Base-by-base conservation (phyloP, 83 land plant species). In the Diphasiastrum complanatum region DNA sequence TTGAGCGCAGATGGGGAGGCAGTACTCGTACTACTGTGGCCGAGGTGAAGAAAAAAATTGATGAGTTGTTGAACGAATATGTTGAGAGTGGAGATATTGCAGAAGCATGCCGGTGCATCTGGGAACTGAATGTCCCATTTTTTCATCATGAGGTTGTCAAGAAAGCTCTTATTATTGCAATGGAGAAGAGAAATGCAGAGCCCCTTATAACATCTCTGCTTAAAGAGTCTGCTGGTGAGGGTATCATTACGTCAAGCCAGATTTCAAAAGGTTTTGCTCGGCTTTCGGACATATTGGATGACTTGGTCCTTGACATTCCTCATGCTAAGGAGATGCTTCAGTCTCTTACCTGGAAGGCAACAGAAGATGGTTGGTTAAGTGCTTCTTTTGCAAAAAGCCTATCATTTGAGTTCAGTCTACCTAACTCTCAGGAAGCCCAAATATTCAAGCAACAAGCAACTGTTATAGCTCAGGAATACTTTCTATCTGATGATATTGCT, bases 131-230 rank as follows among this genome's bases (percentile, higher is more conserved):
- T 12, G 91, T 93, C 40, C 64, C 96, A n/a, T 93, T 93, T 64
- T 93, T 83, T 65, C 92, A 89, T 61, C 99, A 93, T 66, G 99
- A 93, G 61, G 99, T 93, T 38, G 98, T 92, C 46, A 92, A 92
- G 78, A 78, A 83, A 65, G 91, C 98, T 37, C 53, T 89, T 29
- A 75, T 66, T 33, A 71, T 92, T 48, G 89, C 85, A 1, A 89
- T 92, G 90, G 98, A 92, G 65, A 78, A 64, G 23, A 80, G 56
- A 51, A 49, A 70, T 60, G 83, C 84, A 6, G 91, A 92, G 38
- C 73, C 75, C 20, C 56, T 74, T 6, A 81, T 92, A 23, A 25
- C 83, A 64, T 74, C 81, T 41, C 72, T 92, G 16, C 64, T 92
- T 32, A 79, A 85, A 60, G 86, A 85, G 73, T 84, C 85, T 37